phyloP scores from a whole-genome alignment of 2,329 filamentous ascomycete species.

The Colletotrichum tropicale region DNA sequence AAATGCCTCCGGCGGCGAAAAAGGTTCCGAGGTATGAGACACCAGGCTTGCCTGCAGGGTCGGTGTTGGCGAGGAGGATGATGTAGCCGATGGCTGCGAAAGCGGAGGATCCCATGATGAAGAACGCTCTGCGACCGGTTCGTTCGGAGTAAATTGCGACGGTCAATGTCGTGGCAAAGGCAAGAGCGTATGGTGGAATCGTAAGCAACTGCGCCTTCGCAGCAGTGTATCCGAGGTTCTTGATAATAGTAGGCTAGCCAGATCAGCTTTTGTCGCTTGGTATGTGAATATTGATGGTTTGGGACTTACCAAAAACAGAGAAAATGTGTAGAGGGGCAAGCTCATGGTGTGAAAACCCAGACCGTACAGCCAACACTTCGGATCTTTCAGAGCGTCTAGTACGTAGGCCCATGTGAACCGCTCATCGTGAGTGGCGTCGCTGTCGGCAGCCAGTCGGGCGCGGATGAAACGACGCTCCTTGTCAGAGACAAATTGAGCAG shows the following conservation, averaged over 20 bases:
- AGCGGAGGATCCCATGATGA: constrained; percentile 62
- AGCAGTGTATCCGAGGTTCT: constrained; percentile 56
- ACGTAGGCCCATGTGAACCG: constrained; percentile 73
- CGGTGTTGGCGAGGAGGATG: constrained; percentile 58
- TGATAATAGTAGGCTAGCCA: constrained; percentile 55
- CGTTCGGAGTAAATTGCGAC: constrained; percentile 67
- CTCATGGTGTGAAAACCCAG: constrained; percentile 76
- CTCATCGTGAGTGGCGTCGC: constrained; percentile 72
- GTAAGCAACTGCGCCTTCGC: constrained; percentile 63
- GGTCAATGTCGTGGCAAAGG: constrained; percentile 61
- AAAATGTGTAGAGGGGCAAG: constrained; percentile 61
- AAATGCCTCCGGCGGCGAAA: constrained; percentile 70
- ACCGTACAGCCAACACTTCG: constrained; percentile 76
- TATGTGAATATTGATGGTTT: fast-evolving
- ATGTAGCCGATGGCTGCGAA: constrained; percentile 68
- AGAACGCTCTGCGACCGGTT: constrained; percentile 61
- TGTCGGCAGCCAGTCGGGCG: constrained; percentile 68
- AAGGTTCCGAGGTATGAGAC: constrained; percentile 66
- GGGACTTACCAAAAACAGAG: constrained; percentile 54
- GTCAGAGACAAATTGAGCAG: constrained; percentile 60
- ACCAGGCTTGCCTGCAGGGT: constrained; percentile 52
- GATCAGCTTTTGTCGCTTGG: neutral
- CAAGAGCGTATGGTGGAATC: constrained; percentile 68
- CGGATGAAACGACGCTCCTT: constrained; percentile 63
- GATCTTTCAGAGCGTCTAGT: constrained; percentile 64